Evolutionary conservation across 768 basidiomycete genomes (phyloP).

Genomic region (Agaricus sinodeliciosus): DNA sequence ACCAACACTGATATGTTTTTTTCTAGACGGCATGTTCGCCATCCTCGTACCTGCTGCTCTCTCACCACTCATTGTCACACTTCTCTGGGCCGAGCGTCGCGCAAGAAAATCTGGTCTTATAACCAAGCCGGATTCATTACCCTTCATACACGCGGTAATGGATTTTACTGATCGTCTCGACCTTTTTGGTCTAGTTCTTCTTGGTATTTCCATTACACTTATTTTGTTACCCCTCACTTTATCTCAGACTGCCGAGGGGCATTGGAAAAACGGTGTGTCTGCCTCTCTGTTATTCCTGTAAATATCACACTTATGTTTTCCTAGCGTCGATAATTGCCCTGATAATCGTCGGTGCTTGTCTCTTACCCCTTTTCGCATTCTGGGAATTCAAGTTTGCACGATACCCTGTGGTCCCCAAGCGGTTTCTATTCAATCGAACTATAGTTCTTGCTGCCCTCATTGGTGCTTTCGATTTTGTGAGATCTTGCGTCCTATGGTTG

Average conservation of each 20-base stretch:
- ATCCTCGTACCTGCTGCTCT: constrained; percentile 47
- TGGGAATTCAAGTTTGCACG: constrained; percentile 48
- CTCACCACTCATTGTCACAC: constrained; percentile 44
- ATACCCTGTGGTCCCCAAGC: constrained; percentile 53
- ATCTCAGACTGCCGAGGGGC: constrained; percentile 27
- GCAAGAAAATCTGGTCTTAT: constrained; percentile 32
- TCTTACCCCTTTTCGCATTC: constrained; percentile 35
- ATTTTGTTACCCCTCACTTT: constrained; percentile 54
- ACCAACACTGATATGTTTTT: neutral
- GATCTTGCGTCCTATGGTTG: constrained; percentile 3
- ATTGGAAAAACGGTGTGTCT: constrained; percentile 41
- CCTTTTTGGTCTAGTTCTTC: constrained; percentile 41
- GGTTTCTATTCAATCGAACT: constrained; percentile 52
- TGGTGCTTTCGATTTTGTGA: constrained; percentile 59
- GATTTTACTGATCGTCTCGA: constrained; percentile 33
- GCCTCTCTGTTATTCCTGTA: neutral
- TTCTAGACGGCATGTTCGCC: constrained; percentile 48
- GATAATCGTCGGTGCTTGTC: constrained; percentile 38
- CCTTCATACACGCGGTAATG: constrained; percentile 17
- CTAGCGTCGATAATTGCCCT: constrained; percentile 46
- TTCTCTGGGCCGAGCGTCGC: constrained; percentile 48
- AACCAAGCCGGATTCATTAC: neutral
- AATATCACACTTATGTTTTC: neutral
- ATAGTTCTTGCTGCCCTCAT: constrained; percentile 54
- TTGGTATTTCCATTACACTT: constrained; percentile 42